phyloP scores from a whole-genome alignment of 805 yeast species.

The Clavispora santaluciae region DNA sequence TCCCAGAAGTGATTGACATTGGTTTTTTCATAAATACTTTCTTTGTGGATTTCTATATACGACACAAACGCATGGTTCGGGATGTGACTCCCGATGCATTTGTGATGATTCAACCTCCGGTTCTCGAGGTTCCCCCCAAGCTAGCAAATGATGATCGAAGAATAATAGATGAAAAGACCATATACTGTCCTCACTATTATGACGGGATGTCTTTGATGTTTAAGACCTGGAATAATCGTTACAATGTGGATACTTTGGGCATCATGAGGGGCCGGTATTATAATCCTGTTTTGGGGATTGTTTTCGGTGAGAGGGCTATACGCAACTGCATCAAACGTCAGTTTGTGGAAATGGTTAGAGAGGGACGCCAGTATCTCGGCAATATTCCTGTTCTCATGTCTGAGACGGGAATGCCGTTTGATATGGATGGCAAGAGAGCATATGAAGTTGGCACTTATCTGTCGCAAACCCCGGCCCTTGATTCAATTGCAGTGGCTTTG shows the following conservation, averaged over 20 bases:
- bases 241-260: slow-evolving; percentile 87
- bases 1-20: slow-evolving; percentile 35
- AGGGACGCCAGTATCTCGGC: slow-evolving; percentile 62
- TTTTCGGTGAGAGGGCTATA: slow-evolving; percentile 76
- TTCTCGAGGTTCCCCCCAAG: slow-evolving; percentile 69
- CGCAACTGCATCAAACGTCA: slow-evolving; percentile 69
- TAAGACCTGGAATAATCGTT: slow-evolving; percentile 77
- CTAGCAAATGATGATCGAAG: slow-evolving; percentile 43
- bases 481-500: slow-evolving; percentile 73
- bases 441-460: slow-evolving; percentile 61
- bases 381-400: slow-evolving; percentile 72
- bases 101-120: slow-evolving; percentile 76
- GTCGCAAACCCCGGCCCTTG: slow-evolving; percentile 77
- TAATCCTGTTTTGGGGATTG: slow-evolving; percentile 70
- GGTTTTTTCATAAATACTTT: slow-evolving; percentile 57
- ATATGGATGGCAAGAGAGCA: slow-evolving; percentile 80
- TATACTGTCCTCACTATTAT: slow-evolving; percentile 85
- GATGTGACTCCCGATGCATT: slow-evolving; percentile 40
- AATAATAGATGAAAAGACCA: slow-evolving; percentile 58
- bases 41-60: slow-evolving; percentile 59
- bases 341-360: slow-evolving; percentile 58
- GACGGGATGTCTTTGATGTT: slow-evolving; percentile 94
- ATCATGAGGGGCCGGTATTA: slow-evolving; percentile 72
- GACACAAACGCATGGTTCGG: slow-evolving; percentile 48
- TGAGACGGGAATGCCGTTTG: slow-evolving; percentile 97